Base-by-base conservation (phyloP, 495 filamentous ascomycete genomes). In the Tricharina praecox region DNA sequence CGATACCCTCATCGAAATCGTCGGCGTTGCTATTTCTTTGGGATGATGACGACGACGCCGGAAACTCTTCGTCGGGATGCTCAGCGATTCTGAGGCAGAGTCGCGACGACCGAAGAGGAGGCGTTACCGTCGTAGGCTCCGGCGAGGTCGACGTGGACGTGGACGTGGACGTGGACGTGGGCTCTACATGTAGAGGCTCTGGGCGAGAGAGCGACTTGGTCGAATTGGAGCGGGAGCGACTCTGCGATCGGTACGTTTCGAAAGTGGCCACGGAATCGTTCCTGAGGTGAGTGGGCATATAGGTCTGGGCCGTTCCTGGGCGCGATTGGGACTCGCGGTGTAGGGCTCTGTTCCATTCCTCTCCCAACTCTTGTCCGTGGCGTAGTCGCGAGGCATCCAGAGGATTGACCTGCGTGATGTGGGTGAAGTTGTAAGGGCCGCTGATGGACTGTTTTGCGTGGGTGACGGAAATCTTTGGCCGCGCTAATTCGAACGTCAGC, bases 391-490 rank as follows among this genome's bases (percentile, higher is more conserved):
- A 47, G 37, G 54, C 56, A 30, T 56, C 50, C n/a, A 38, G 40
- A 13, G 53, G 59, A 23, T 61, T 56, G 26, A 45, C 41, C 41
- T 60, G 57, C 5, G 50, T 50, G 32, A 61, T 34, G 23, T 61
- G 58, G 15, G 48, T 54, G 50, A 61, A 61, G 48, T 61, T 53
- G 50, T 56, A 61, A 24, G 58, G 58, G 39, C 55, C 38, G 41
- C 58, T 61, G 19, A 61, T 61, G 18, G 46, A 30, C 16, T 21
- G 39, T 46, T 58, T 59, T n/a, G n/a, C n/a, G n/a, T n/a, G n/a
- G n/a, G n/a, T n/a, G n/a, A n/a, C n/a, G n/a, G n/a, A n/a, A n/a
- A n/a, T n/a, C n/a, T n/a, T n/a, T 16, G 50, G 55, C 47, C 42
- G 50, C 45, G 47, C 56, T 59, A 49, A 10, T 34, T 49, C 18